Evolutionary conservation across 345 rosid species (phyloP).

Genomic region (Jatropha curcas): DNA sequence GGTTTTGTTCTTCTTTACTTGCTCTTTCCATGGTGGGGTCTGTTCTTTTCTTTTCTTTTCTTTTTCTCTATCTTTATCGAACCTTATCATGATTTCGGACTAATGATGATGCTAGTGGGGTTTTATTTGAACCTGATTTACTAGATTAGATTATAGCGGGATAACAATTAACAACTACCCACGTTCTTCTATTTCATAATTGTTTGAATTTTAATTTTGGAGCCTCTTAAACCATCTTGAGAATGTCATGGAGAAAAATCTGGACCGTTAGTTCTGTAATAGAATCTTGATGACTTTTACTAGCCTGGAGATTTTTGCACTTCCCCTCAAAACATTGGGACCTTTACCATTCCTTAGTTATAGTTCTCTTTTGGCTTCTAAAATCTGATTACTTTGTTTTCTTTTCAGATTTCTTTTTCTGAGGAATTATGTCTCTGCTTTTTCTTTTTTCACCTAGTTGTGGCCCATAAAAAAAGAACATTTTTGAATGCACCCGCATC

Average conservation of each 20-base stretch:
- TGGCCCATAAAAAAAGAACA: background rate
- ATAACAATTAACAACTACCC: constrained; percentile 33
- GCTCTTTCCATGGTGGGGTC: constrained; percentile 38
- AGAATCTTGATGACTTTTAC: background rate
- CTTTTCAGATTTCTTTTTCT: background rate
- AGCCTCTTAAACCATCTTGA: background rate
- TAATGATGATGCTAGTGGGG: constrained; percentile 9
- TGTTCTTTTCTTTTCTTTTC: background rate
- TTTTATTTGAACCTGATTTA: constrained; percentile 30
- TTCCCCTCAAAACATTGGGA: background rate
- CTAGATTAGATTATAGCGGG: constrained; percentile 20
- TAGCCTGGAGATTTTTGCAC: background rate
- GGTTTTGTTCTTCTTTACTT: constrained; percentile 13
- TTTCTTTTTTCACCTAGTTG: background rate
- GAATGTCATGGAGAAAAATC: background rate
- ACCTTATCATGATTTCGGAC: constrained; percentile 8
- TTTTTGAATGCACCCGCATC: background rate
- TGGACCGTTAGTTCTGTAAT: background rate
- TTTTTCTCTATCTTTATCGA: background rate
- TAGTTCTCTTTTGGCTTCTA: background rate
- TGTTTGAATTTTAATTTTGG: constrained; percentile 28
- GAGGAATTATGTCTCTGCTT: background rate
- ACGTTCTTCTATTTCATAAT: constrained; percentile 4
- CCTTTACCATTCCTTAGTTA: background rate
- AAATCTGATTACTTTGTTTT: background rate